These are phyloP conservation scores for Hibiscus mutabilis DNA, from an alignment of 345 rosid genomes.

Conservation along the genomic window DNA sequence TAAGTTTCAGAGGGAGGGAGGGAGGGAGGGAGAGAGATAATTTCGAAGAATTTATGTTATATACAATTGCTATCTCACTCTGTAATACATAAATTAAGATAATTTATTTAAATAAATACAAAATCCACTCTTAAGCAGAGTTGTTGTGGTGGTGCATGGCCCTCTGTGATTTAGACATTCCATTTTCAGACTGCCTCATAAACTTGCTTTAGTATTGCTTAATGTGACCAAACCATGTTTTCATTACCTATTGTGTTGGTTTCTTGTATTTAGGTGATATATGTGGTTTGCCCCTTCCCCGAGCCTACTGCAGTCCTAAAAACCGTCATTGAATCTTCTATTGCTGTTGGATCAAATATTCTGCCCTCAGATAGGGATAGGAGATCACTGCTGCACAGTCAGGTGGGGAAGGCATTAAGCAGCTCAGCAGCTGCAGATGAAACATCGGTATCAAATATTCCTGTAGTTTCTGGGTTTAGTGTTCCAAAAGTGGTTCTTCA, in stretches of 20 bases:
- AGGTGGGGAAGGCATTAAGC: slow-evolving; percentile 85
- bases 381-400: slow-evolving; percentile 59
- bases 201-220: neutral
- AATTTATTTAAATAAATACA: neutral
- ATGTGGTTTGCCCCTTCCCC: slow-evolving; percentile 98
- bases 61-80: neutral
- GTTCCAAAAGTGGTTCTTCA: slow-evolving; percentile 81
- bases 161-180: neutral
- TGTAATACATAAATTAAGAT: neutral
- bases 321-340: slow-evolving; percentile 81
- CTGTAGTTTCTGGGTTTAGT: slow-evolving; percentile 83
- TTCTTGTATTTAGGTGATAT: slow-evolving; percentile 58
- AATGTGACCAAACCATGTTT: slow-evolving; percentile 10
- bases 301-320: slow-evolving; percentile 86
- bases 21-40: neutral
- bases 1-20: neutral
- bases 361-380: slow-evolving; percentile 60
- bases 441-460: slow-evolving; percentile 69
- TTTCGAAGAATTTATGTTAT: neutral
- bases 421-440: slow-evolving; percentile 83
- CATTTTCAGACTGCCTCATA: neutral
- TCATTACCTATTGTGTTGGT: slow-evolving; percentile 9
- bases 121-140: neutral
- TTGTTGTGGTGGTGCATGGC: neutral
- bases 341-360: slow-evolving; percentile 72